Evolutionary conservation across 1,139 yeast genomes (phyloP).

Genomic region (Dujonia santamariae): DNA sequence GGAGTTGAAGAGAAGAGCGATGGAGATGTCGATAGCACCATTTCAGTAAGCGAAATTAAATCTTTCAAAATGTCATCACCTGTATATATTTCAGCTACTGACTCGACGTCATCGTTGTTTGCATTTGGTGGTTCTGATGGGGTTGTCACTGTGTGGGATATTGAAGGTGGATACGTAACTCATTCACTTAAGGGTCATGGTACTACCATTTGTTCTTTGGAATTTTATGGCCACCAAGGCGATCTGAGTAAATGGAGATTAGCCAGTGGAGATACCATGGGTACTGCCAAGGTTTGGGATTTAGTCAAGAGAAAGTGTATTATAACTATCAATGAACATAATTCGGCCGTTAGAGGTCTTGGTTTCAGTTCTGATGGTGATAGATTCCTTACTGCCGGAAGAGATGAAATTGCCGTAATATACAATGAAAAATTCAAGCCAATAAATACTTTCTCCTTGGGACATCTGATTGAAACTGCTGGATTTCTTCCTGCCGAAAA

Average conservation of each 20-base stretch:
- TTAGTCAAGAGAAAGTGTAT: conserved; percentile 73
- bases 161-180: conserved; percentile 82
- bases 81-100: conserved; percentile 73
- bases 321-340: conserved; percentile 68
- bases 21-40: conserved; percentile 25
- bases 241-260: conserved; percentile 66
- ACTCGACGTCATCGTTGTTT: conserved; percentile 77
- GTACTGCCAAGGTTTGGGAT: conserved; percentile 87
- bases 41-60: conserved; percentile 45
- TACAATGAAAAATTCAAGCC: conserved; percentile 60
- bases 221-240: conserved; percentile 71
- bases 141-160: conserved; percentile 86
- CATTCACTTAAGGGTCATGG: conserved; percentile 95
- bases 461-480: conserved; percentile 77
- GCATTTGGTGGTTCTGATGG: conserved; percentile 98
- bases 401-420: conserved; percentile 76
- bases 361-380: conserved; percentile 57
- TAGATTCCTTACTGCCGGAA: conserved; percentile 74
- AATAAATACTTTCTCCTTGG: conserved; percentile 64
- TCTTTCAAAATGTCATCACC: conserved; percentile 69
- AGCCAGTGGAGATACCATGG: conserved; percentile 87
- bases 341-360: conserved; percentile 82
- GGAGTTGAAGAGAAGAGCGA: conserved; percentile 7
- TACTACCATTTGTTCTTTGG: conserved; percentile 78
- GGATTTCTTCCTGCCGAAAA: conserved; percentile 48